phyloP scores from a whole-genome alignment of 805 yeast genomes.

The Kuraishia molischiana region DNA sequence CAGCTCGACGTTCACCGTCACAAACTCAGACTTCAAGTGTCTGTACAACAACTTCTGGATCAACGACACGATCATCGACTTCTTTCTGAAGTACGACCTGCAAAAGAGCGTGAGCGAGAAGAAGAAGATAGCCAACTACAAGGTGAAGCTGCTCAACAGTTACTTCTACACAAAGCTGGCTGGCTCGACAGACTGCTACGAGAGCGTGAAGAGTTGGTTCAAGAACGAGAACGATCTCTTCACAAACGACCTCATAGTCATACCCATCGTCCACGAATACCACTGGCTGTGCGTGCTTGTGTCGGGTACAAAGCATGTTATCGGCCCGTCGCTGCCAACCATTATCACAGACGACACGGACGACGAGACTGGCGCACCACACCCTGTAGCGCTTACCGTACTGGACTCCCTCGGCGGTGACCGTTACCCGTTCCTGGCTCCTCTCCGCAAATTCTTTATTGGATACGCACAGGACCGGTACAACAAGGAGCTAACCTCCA shows the following conservation, averaged over 20 bases:
- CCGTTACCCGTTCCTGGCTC: conserved; percentile 40
- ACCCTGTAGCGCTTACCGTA: conserved; percentile 37
- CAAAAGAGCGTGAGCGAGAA: conserved; percentile 21
- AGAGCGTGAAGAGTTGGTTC: conserved; percentile 72
- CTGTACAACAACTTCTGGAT: conserved; percentile 78
- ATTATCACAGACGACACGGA: conserved; percentile 4
- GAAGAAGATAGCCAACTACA: conserved; percentile 17
- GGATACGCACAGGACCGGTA: conserved; percentile 64
- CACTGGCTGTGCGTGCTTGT: conserved; percentile 90
- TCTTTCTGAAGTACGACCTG: conserved; percentile 53
- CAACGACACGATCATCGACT: conserved; percentile 82
- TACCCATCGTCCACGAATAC: conserved; percentile 72
- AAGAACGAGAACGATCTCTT: conserved; percentile 48
- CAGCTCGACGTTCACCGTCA: conserved; percentile 43
- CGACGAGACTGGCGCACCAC: conserved; percentile 24
- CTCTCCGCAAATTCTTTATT: conserved; percentile 49
- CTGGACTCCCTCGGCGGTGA: conserved; percentile 69
- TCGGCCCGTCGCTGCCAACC: neutral
- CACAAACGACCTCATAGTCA: conserved; percentile 47
- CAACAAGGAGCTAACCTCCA: conserved; percentile 31
- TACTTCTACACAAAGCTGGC: conserved; percentile 66
- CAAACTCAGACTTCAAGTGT: conserved; percentile 68
- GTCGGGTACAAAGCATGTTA: conserved; percentile 11
- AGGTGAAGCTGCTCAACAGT: conserved; percentile 57
- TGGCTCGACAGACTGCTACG: conserved; percentile 32